Percentiles rank a stretch among this genome's conserved stretches.
These are phyloP conservation scores for Agrocybe praecox DNA, from an alignment of 768 basidiomycete genomes.

Conservation along the genomic window DNA sequence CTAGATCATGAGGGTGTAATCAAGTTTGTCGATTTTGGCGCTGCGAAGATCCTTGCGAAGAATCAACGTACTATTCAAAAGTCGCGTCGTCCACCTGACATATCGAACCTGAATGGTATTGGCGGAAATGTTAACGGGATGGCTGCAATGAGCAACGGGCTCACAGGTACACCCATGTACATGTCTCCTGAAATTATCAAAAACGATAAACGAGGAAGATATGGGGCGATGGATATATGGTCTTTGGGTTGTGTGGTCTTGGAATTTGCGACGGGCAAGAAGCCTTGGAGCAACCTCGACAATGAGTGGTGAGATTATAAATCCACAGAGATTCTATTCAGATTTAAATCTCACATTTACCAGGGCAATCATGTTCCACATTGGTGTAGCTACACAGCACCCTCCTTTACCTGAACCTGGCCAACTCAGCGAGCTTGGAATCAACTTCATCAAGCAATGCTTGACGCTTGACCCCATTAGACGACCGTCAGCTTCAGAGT, in stretches of 20 bases:
- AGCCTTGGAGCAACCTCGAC: slow-evolving; percentile 98
- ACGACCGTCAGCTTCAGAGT: slow-evolving; percentile 83
- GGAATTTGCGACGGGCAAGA: slow-evolving; percentile 94
- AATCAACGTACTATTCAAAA: slow-evolving; percentile 82
- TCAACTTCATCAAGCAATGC: slow-evolving; percentile 93
- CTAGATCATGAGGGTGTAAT: slow-evolving; percentile 89
- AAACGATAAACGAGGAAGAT: slow-evolving; percentile 83
- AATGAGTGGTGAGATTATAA: slow-evolving; percentile 85
- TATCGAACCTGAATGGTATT: slow-evolving; percentile 29
- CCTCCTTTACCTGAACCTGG: slow-evolving; percentile 92
- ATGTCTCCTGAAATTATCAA: slow-evolving; percentile 99
- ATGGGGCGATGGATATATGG: slow-evolving; percentile 99
- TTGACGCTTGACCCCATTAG: slow-evolving; percentile 83
- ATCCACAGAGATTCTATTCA: not conserved
- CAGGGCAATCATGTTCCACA: slow-evolving; percentile 99
- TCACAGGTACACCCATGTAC: slow-evolving; percentile 99
- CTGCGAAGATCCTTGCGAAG: slow-evolving; percentile 93
- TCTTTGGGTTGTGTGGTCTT: slow-evolving; percentile 96
- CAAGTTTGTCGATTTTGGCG: slow-evolving; percentile 97
- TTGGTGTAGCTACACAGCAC: slow-evolving; percentile 95
- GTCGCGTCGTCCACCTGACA: slow-evolving; percentile 59
- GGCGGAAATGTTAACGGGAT: slow-evolving; percentile 38
- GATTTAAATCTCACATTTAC: not conserved
- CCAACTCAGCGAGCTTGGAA: slow-evolving; percentile 86
- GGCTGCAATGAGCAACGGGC: slow-evolving; percentile 71